These are phyloP conservation scores for Pythium brassicae DNA, from an alignment of 352 stramenopile species.

Conservation along the genomic window DNA sequence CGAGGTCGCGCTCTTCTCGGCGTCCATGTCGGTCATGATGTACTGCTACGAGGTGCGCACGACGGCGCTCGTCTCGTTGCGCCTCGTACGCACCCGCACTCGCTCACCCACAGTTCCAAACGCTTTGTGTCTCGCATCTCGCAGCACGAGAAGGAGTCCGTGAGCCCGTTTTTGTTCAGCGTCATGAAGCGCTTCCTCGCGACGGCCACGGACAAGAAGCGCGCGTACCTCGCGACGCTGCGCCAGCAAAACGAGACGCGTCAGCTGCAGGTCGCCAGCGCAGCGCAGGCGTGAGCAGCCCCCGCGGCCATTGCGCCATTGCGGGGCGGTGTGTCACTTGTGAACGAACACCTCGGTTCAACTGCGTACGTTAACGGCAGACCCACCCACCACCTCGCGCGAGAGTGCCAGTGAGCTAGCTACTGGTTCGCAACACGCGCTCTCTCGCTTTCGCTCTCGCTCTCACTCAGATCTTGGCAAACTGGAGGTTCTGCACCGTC, in stretches of 20 bases:
- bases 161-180: constrained; percentile 58
- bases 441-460: background rate
- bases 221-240: constrained; percentile 36
- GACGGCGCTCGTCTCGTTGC: too few species aligned
- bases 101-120: background rate
- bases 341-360: too few species aligned
- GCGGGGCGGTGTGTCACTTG: too few species aligned
- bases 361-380: background rate
- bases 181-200: constrained; percentile 78
- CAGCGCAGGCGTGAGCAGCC: background rate
- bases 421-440: too few species aligned
- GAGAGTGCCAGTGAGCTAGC: background rate
- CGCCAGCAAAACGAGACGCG: constrained; percentile 13
- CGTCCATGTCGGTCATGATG: constrained; percentile 81
- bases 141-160: constrained; percentile 61
- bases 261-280: background rate
- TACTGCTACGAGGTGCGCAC: constrained; percentile 78
- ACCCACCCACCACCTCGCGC: background rate
- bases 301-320: too few species aligned
- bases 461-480: constrained; percentile 45
- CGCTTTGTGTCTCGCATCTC: background rate
- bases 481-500: constrained; percentile 63
- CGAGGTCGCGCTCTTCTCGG: constrained; percentile 71
- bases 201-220: constrained; percentile 68
- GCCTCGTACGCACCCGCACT: too few species aligned